These are phyloP conservation scores for Linaria vulgaris DNA, from an alignment of 257 asterid genomes.

Conservation along the genomic window DNA sequence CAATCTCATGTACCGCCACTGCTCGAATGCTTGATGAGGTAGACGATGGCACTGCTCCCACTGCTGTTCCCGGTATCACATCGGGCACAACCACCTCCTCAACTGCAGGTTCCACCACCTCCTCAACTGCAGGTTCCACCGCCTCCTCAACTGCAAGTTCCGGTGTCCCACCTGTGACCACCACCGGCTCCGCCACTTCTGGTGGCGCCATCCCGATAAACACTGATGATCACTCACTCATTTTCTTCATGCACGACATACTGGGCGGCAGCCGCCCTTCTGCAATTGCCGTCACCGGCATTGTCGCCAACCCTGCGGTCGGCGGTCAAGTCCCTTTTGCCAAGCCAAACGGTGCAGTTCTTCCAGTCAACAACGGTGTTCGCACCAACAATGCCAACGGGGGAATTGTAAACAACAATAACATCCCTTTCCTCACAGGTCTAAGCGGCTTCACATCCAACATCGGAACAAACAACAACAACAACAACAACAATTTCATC, in stretches of 20 bases:
- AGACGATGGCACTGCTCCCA: not conserved
- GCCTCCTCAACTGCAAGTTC: too few relatives aligned
- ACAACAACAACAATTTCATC: slow-evolving; percentile 41
- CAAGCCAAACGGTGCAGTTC: slow-evolving; percentile 81
- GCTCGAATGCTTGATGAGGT: slow-evolving; percentile 33
- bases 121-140: too few relatives aligned
- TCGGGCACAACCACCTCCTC: not conserved
- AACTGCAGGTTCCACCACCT: not conserved
- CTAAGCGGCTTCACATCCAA: slow-evolving; percentile 66
- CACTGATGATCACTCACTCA: slow-evolving; percentile 41
- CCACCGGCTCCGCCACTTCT: too few relatives aligned
- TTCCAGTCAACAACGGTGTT: slow-evolving; percentile 58
- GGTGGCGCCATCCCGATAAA: not conserved
- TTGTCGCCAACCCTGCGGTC: slow-evolving; percentile 71
- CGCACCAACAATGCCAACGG: slow-evolving; percentile 63
- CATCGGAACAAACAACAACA: slow-evolving; percentile 49
- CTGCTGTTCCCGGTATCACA: not conserved
- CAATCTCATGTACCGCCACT: slow-evolving; percentile 13
- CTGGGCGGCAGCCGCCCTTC: slow-evolving; percentile 86
- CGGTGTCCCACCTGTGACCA: too few relatives aligned
- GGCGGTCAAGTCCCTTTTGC: slow-evolving; percentile 90
- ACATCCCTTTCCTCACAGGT: slow-evolving; percentile 81
- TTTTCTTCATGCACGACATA: slow-evolving; percentile 88
- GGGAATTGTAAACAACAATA: slow-evolving; percentile 76
- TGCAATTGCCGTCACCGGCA: slow-evolving; percentile 76